Evolutionary conservation across 306 rosid genomes (phyloP), one percentile per base, ranked within the genome.

Genomic region (Corylus avellana): DNA sequence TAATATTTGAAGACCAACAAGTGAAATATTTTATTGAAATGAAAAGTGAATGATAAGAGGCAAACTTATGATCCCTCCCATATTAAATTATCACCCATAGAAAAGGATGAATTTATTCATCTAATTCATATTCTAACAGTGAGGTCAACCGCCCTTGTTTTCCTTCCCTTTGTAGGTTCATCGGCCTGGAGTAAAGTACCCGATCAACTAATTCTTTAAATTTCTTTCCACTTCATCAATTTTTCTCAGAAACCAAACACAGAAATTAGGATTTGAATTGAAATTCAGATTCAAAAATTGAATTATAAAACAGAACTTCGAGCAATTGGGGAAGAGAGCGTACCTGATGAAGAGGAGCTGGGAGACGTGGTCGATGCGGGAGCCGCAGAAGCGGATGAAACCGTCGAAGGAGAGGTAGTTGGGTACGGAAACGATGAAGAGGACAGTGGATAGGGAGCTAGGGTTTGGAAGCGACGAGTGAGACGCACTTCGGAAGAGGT

Each of bases 381-480:
- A 78, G 1, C 90, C 96, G 44, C 88, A 90, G 81, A 91, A 92
- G 2, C 85, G 90, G 57, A 95, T 78, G 77, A 93, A 88, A 68
- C 93, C 99, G 47, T 93, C 90, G 82, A 79, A 91, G 70, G 97
- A 89, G 59, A 95, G 76, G 82, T 86, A 90, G 79, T 91, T 95
- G n/a, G 99, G 99, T 18, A 91, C 93, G 76, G 97, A 97, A 72
- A 93, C 81, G 59, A 91, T 88, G 84, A 95, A 89, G 62, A 93
- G 75, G 64, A 82, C 81, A 59, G 96, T 76, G 72, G 97, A 89
- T 17, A 72, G 87, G 57, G 95, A 81, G 85, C 55, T 86, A 77
- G 90, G 89, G 83, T 62, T 85, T 27, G 87, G 97, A 22, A 87
- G 89, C 18, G 92, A 84, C 6, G 91, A 89, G 48, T 63, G 89